phyloP scores from a whole-genome alignment of 768 basidiomycete genomes.

The Suillus variegatus region DNA sequence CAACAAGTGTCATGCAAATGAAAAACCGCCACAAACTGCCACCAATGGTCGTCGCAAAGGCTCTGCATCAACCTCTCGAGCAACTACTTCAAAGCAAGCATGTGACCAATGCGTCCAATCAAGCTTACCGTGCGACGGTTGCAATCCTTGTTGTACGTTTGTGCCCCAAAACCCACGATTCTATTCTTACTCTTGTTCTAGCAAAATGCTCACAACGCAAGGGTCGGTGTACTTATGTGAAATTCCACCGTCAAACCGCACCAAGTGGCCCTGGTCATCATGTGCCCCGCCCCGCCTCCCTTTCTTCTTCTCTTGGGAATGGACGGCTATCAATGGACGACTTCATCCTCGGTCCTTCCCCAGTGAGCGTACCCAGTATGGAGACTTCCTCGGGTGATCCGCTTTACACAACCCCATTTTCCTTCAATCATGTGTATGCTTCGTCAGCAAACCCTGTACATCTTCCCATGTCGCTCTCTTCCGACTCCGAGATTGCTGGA shows the following conservation, averaged over 20 bases:
- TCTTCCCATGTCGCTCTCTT: conserved; percentile 19
- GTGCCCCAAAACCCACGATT: conserved; percentile 7
- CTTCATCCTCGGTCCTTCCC: conserved; percentile 43
- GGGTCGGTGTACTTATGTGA: conserved; percentile 75
- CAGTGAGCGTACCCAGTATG: conserved; percentile 34
- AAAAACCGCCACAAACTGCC: conserved; percentile 49
- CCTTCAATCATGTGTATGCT: conserved; percentile 26
- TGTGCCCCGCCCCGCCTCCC: conserved; percentile 37
- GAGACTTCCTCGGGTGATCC: conserved; percentile 27
- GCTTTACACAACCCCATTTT: conserved; percentile 34
- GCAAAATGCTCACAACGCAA: conserved; percentile 77
- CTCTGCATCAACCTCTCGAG: conserved; percentile 63
- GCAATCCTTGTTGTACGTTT: conserved; percentile 72
- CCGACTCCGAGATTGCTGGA: conserved; percentile 42
- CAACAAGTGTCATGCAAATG: conserved; percentile 84
- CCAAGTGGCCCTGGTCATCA: conserved; percentile 73
- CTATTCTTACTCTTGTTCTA: conserved; percentile 11
- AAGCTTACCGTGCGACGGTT: conserved; percentile 75
- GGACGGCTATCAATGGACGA: conserved; percentile 39
- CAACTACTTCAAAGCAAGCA: conserved; percentile 79
- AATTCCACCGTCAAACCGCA: conserved; percentile 81
- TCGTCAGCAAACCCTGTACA: conserved; percentile 22
- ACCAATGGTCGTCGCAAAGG: conserved; percentile 62
- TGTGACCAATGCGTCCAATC: conserved; percentile 84
- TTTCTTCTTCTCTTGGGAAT: conserved; percentile 29